A percentile compares a stretch with the other conserved stretches of the same genome.
phyloP scores from a whole-genome alignment of 495 filamentous ascomycete genomes.

The Annulohypoxylon moriforme region DNA sequence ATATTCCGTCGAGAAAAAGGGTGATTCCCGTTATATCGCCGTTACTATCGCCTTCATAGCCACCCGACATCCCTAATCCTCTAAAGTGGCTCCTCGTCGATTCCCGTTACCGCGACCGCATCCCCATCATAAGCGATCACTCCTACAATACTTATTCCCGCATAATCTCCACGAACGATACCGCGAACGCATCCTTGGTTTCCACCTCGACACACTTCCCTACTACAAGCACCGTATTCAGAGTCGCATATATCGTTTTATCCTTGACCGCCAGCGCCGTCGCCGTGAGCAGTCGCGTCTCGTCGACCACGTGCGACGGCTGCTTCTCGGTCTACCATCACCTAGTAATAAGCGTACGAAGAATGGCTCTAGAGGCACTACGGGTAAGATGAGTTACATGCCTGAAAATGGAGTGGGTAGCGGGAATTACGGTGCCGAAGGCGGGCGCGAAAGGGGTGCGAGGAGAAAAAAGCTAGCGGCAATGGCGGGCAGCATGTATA shows the following conservation, averaged over 20 bases:
- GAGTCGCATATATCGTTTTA: constrained; percentile 77
- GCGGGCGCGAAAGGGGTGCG: constrained; percentile 69
- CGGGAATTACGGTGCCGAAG: constrained; percentile 45
- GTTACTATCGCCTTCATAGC: background rate
- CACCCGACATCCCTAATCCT: constrained; percentile 8
- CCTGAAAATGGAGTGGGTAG: constrained; percentile 40
- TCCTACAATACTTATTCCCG: constrained; percentile 71
- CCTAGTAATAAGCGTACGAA: constrained; percentile 15
- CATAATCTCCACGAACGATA: constrained; percentile 65
- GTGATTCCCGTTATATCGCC: background rate
- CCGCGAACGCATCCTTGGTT: constrained; percentile 69
- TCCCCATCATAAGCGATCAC: constrained; percentile 48
- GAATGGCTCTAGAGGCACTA: constrained; percentile 33
- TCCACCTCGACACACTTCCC: constrained; percentile 80
- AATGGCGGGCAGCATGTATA: constrained; percentile 59
- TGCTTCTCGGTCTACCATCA: constrained; percentile 48
- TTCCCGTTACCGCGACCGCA: constrained; percentile 31
- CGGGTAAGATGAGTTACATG: constrained; percentile 45
- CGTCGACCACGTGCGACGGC: constrained; percentile 61
- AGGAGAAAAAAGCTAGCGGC: constrained; percentile 81
- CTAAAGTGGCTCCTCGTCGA: constrained; percentile 45
- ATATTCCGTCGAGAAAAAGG: constrained; percentile 9
- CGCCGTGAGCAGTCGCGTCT: constrained; percentile 61
- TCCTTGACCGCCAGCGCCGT: constrained; percentile 71
- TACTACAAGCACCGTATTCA: constrained; percentile 74